Percentiles rank a stretch among this genome's conserved stretches.
Conservation (phyloP, 1,139 yeast genomes). For the Lizanozyma gosingica region DNA sequence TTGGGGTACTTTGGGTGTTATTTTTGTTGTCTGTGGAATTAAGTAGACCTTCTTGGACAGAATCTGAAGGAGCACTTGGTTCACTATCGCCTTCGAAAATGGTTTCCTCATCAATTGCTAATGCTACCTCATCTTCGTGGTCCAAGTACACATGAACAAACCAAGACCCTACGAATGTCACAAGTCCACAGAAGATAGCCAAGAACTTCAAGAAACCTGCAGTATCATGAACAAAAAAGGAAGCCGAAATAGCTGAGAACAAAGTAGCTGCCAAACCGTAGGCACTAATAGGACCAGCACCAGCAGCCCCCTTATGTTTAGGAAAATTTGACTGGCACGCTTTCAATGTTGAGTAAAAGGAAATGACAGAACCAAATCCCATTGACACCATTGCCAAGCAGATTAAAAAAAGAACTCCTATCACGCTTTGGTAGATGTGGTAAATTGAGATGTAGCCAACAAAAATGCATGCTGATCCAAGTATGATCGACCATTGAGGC, state of each 20-base stretch:
- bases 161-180: conserved; percentile 29
- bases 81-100: conserved; percentile 1
- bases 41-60: conserved; percentile 1
- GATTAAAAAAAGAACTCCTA: conserved; percentile 17
- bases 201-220: conserved; percentile 31
- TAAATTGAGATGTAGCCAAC: conserved; percentile 29
- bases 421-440: conserved; percentile 18
- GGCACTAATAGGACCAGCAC: conserved; percentile 51
- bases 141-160: conserved; percentile 25
- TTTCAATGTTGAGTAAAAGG: conserved; percentile 59
- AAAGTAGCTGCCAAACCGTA: conserved; percentile 45
- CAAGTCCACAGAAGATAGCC: conserved; percentile 27
- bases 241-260: conserved; percentile 37
- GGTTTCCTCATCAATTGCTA: conserved; percentile 1
- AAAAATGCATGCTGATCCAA: conserved; percentile 46
- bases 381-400: conserved; percentile 36
- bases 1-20: background rate
- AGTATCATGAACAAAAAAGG: conserved; percentile 33
- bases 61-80: conserved; percentile 1
- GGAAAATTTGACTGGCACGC: conserved; percentile 68
- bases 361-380: conserved; percentile 59
- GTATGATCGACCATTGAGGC: conserved; percentile 40
- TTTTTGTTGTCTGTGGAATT: conserved; percentile 5
- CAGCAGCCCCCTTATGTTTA: conserved; percentile 59
- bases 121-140: conserved; percentile 11